Evolutionary conservation across 2,329 filamentous ascomycete genomes (phyloP).

Genomic region (Biscogniauxia marginata): DNA sequence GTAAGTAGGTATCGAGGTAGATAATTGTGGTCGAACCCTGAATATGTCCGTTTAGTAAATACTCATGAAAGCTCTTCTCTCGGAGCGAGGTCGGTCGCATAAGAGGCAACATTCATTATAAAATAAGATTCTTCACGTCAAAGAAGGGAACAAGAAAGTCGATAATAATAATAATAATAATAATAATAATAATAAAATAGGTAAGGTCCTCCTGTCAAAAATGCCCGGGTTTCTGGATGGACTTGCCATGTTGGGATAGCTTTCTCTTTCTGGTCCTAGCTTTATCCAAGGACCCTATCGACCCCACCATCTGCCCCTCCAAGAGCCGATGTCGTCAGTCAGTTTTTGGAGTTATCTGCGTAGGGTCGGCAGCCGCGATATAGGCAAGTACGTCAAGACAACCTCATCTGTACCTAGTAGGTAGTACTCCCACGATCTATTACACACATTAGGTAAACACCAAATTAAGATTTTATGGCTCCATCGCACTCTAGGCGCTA

Average conservation of each 20-base stretch:
- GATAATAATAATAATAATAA: no score
- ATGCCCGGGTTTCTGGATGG: conserved; percentile 9
- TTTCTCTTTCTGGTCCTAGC: conserved; percentile 3
- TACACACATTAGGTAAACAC: not conserved
- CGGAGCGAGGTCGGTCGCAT: no score
- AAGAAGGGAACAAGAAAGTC: no score
- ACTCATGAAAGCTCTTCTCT: no score
- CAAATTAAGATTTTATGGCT: not conserved
- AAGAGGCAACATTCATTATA: no score
- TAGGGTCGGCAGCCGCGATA: no score
- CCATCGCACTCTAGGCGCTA: not conserved
- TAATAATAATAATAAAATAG: not conserved
- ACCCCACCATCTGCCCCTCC: conserved; percentile 9
- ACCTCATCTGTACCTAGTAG: not conserved
- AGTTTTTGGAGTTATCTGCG: conserved; percentile 2
- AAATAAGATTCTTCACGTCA: no score
- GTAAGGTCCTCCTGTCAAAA: not conserved
- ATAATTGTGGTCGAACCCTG: no score
- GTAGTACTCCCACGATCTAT: not conserved
- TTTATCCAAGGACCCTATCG: conserved; percentile 9
- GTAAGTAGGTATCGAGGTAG: no score
- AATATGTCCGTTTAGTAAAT: no score
- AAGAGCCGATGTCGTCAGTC: conserved; percentile 19
- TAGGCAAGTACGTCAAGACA: not conserved
- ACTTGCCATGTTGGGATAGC: conserved; percentile 16